Evolutionary conservation across 257 asterid genomes (phyloP).

Genomic region (Capsicum rhomboideum): DNA sequence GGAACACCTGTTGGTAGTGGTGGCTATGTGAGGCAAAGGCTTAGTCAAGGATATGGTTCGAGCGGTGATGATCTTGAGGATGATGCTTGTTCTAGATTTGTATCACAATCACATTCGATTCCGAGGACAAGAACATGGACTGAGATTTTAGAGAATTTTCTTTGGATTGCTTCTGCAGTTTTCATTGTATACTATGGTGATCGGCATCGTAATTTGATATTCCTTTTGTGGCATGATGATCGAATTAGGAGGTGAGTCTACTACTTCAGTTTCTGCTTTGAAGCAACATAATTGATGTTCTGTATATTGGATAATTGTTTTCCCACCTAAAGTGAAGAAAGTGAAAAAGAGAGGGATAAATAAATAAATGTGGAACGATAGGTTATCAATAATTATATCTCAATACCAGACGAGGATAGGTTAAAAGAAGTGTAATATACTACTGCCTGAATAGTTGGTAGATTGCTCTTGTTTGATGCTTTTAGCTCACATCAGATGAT

Average conservation of each 20-base stretch:
- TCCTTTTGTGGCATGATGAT: constrained; percentile 41
- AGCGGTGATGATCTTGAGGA: constrained; percentile 62
- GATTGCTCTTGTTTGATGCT: background rate
- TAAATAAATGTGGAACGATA: background rate
- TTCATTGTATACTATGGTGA: constrained; percentile 52
- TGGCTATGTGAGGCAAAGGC: constrained; percentile 49
- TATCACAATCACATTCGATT: constrained; percentile 13
- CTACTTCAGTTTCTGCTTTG: background rate
- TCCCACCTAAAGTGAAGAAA: background rate
- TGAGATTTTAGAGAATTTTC: constrained; percentile 38
- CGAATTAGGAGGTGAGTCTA: constrained; percentile 38
- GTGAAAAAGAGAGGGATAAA: background rate
- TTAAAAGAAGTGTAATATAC: background rate
- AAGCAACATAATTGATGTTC: background rate
- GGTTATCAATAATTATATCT: background rate
- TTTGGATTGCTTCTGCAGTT: constrained; percentile 48
- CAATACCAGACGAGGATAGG: background rate
- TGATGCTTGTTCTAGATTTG: constrained; percentile 48
- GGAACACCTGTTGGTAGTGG: constrained; percentile 45
- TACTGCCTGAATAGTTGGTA: background rate
- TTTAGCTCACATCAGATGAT: background rate
- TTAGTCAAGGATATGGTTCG: constrained; percentile 54
- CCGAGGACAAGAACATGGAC: constrained; percentile 36
- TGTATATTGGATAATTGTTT: background rate
- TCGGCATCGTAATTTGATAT: constrained; percentile 34